Evolutionary conservation across 371 early-diverging fungal genomes (phyloP), one percentile per base, ranked within the genome.

Genomic region (Apophysomyces trapeziformis): DNA sequence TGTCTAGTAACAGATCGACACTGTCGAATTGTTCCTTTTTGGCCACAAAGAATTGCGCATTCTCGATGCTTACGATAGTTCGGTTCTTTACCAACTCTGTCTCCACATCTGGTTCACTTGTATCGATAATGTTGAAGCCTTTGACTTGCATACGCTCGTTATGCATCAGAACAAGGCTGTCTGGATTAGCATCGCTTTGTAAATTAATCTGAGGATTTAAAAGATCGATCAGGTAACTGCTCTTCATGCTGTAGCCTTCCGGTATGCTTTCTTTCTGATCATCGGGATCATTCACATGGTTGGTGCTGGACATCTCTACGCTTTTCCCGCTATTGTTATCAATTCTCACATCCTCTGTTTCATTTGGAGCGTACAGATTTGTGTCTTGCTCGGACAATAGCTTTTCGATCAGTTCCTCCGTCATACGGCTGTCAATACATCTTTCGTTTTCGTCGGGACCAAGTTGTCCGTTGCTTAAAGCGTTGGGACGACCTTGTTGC

Each of bases 21-120:
- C 77, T 84, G 45, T 83, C 80, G 44, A 91, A 84, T 12, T 91
- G 90, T 38, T 84, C 83, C 59, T 85, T 82, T 45, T 87, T 83
- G 26, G 89, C 90, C 5, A 89, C 90, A 73, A 93, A 92, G 47
- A 93, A 85, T 43, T 96, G 96, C 8, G 92, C 85, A 58, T 93
- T 89, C 16, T 92, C 85, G 5, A 95, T 65, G 56, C 90, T 91
- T 41, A 91, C 76, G 26, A 95, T 74, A n/a, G 84, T 89, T 16
- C 95, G 80, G 21, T 87, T 84, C 67, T 90, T 92, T 44, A 92
- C 87, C 7, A 87, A 74, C 65, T 92, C 87, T 68, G 74, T 78
- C n/a, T 81, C 81, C 1, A 58, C 68, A 43, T 81, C 78, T 6
- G 73, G 59, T 58, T 85, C 85, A 58, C 79, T 80, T 14, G 70